These are phyloP conservation scores for Penicillium griseofulvum DNA, from an alignment of 2,329 filamentous ascomycete species.

Conservation along the genomic window DNA sequence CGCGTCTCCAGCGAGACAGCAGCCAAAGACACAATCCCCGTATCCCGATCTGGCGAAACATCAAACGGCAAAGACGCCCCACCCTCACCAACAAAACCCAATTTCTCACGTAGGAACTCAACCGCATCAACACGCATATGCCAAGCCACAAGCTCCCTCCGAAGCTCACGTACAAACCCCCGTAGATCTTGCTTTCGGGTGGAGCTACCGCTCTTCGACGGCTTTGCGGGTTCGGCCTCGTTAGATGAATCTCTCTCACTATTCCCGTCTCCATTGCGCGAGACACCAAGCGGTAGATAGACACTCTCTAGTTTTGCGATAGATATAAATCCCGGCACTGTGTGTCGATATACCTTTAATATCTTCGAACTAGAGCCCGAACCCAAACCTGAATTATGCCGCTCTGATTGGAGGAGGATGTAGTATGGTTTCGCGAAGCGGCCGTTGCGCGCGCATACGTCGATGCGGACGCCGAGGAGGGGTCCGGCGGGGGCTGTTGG, in stretches of 20 bases:
- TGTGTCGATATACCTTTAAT: slow-evolving; percentile 43
- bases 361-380: slow-evolving; percentile 16
- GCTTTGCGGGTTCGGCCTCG: slow-evolving; percentile 21
- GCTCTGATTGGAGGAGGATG: slow-evolving; percentile 37
- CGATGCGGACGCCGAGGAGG: slow-evolving; percentile 44
- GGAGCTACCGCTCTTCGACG: neutral
- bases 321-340: slow-evolving; percentile 46
- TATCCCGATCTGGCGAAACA: slow-evolving; percentile 21
- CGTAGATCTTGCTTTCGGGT: slow-evolving; percentile 36
- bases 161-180: slow-evolving; percentile 38
- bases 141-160: slow-evolving; percentile 44
- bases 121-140: slow-evolving; percentile 41
- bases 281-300: slow-evolving; percentile 29
- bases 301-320: slow-evolving; percentile 37
- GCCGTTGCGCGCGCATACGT: slow-evolving; percentile 41
- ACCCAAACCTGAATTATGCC: neutral
- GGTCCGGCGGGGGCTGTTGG: slow-evolving; percentile 27
- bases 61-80: slow-evolving; percentile 12
- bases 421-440: slow-evolving; percentile 46
- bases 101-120: slow-evolving; percentile 31
- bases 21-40: slow-evolving; percentile 37
- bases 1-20: slow-evolving; percentile 40
- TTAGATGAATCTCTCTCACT: neutral
- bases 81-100: slow-evolving; percentile 28
- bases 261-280: neutral